A percentile compares a stretch with the other conserved stretches of the same genome.
Conservation (phyloP, 2,329 filamentous ascomycete genomes). For the Pseudofabraea citricarpa region DNA sequence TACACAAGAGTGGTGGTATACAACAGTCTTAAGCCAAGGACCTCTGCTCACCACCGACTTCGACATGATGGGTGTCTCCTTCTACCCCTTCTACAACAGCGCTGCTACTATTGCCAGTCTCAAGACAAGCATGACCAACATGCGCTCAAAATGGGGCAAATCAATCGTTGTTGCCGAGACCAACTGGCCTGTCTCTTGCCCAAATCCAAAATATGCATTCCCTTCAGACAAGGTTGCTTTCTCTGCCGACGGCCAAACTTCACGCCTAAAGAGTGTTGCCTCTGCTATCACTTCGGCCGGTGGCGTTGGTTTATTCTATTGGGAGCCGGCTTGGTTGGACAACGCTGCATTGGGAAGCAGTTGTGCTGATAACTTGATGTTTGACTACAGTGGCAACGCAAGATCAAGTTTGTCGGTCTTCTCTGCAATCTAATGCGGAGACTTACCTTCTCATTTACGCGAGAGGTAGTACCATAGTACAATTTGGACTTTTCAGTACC, state of each 20-base stretch:
- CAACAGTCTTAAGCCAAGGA: slow-evolving; percentile 46
- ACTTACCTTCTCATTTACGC: no score
- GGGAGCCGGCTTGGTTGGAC: slow-evolving; percentile 68
- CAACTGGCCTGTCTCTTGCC: slow-evolving; percentile 64
- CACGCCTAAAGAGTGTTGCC: slow-evolving; percentile 57
- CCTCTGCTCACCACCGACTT: slow-evolving; percentile 50
- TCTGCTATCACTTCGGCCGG: slow-evolving; percentile 47
- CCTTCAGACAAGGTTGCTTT: slow-evolving; percentile 62
- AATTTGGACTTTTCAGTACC: no score
- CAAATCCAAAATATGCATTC: slow-evolving; percentile 52
- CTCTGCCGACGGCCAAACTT: slow-evolving; percentile 55
- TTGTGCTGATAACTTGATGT: slow-evolving; percentile 60
- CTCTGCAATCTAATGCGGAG: slow-evolving; percentile 42
- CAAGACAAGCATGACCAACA: slow-evolving; percentile 48
- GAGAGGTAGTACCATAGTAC: no score
- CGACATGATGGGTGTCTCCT: slow-evolving; percentile 68
- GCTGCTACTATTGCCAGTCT: slow-evolving; percentile 55
- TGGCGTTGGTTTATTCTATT: slow-evolving; percentile 63
- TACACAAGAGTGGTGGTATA: slow-evolving; percentile 59
- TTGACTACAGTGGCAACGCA: slow-evolving; percentile 47
- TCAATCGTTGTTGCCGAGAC: slow-evolving; percentile 65
- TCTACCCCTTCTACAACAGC: slow-evolving; percentile 66
- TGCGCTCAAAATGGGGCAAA: slow-evolving; percentile 60
- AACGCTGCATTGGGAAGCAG: slow-evolving; percentile 62
- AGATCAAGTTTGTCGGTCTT: slow-evolving; percentile 55